Conservation (phyloP, 495 filamentous ascomycete species). For the Glonium stellatum region DNA sequence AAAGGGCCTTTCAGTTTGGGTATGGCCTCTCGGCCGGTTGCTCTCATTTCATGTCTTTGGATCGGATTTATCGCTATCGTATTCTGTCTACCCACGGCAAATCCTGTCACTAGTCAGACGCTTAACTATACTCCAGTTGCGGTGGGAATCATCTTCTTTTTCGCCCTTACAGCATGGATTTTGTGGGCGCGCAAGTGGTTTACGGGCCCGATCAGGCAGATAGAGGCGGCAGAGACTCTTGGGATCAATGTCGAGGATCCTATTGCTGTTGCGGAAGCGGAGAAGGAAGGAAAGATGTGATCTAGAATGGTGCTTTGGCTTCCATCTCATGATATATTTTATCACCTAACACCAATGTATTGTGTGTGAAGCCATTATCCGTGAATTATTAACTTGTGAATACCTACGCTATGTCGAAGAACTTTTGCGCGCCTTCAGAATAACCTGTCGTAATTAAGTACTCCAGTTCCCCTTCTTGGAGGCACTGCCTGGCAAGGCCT, state of each 20-base stretch:
- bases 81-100: slow-evolving; percentile 56
- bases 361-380: too few relatives aligned
- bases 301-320: too few relatives aligned
- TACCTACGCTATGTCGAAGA: too few relatives aligned
- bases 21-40: slow-evolving; percentile 47
- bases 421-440: too few relatives aligned
- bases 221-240: slow-evolving; percentile 45
- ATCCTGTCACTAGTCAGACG: slow-evolving; percentile 52
- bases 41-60: slow-evolving; percentile 48
- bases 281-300: too few relatives aligned
- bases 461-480: too few relatives aligned
- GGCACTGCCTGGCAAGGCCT: too few relatives aligned
- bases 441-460: too few relatives aligned
- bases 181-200: slow-evolving; percentile 52
- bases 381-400: too few relatives aligned
- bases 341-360: too few relatives aligned
- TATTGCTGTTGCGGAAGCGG: slow-evolving; percentile 42
- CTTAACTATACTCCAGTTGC: slow-evolving; percentile 62
- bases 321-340: too few relatives aligned
- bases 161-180: slow-evolving; percentile 39
- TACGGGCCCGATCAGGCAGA: slow-evolving; percentile 49
- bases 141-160: slow-evolving; percentile 52
- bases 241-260: slow-evolving; percentile 40
- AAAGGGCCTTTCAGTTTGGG: slow-evolving; percentile 53
- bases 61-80: slow-evolving; percentile 50